Evolutionary conservation across 2,329 filamentous ascomycete genomes (phyloP).

Genomic region (Fulvia fulva): DNA sequence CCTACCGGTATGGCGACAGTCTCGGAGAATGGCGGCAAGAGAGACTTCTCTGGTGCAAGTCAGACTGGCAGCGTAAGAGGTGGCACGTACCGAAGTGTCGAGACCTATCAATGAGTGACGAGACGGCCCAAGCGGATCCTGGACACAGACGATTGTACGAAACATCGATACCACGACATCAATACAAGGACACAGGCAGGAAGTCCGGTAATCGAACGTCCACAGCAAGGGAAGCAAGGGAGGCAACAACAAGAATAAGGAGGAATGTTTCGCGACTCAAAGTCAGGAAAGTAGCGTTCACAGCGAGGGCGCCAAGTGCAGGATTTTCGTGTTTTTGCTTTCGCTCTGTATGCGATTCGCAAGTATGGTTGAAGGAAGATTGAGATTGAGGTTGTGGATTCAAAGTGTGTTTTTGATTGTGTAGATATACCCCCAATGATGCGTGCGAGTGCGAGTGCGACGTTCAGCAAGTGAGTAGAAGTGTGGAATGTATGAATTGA

Average conservation of each 20-base stretch:
- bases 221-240: neutral
- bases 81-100: neutral
- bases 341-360: neutral
- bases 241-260: neutral
- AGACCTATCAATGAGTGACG: neutral
- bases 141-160: neutral
- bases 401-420: neutral
- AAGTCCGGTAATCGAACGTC: neutral
- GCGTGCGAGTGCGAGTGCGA: neutral
- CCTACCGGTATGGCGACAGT: neutral
- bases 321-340: neutral
- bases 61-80: slow-evolving; percentile 5
- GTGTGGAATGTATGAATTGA: neutral
- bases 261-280: neutral
- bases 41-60: neutral
- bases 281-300: neutral
- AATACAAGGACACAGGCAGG: neutral
- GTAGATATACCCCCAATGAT: slow-evolving; percentile 8
- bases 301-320: neutral
- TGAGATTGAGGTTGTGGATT: neutral
- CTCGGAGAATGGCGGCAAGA: neutral
- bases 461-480: neutral
- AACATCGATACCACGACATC: neutral
- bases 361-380: neutral
- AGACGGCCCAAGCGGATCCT: neutral